Conservation (phyloP, 768 basidiomycete genomes). For the Exidia glandulosa region DNA sequence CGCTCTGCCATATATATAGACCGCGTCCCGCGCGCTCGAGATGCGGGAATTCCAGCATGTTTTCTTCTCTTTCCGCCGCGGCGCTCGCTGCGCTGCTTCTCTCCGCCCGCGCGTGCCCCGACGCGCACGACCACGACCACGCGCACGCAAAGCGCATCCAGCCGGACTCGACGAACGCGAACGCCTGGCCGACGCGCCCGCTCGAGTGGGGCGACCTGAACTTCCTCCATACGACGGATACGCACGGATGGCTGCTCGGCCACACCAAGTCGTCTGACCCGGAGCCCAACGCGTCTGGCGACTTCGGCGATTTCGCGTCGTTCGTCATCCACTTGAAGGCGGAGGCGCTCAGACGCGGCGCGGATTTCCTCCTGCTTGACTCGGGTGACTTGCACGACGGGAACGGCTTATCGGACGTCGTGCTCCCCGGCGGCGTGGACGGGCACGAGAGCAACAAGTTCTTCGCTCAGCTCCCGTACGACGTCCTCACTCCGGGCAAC, state of each 20-base stretch:
- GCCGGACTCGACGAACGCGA: neutral
- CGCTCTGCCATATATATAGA: too few relatives aligned
- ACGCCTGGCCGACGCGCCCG: neutral
- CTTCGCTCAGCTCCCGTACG: slow-evolving; percentile 63
- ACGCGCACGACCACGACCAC: neutral
- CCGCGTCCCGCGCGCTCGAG: too few relatives aligned
- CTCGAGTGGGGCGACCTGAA: neutral
- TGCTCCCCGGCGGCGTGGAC: slow-evolving; percentile 46
- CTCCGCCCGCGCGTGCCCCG: too few relatives aligned
- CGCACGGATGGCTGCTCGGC: slow-evolving; percentile 58
- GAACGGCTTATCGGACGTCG: slow-evolving; percentile 70
- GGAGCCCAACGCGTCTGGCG: slow-evolving; percentile 68
- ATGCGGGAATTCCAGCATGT: too few relatives aligned
- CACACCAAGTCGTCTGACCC: slow-evolving; percentile 67
- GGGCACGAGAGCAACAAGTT: slow-evolving; percentile 48
- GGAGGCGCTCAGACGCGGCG: slow-evolving; percentile 54
- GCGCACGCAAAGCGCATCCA: neutral
- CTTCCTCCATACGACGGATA: neutral
- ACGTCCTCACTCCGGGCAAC: slow-evolving; percentile 77
- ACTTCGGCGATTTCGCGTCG: slow-evolving; percentile 77
- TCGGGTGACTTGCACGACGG: slow-evolving; percentile 74
- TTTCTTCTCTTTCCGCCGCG: too few relatives aligned
- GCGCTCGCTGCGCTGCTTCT: too few relatives aligned
- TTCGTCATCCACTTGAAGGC: slow-evolving; percentile 77
- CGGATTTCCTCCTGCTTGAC: slow-evolving; percentile 76